phyloP scores from a whole-genome alignment of 495 filamentous ascomycete genomes.

The Neurospora hispaniola region DNA sequence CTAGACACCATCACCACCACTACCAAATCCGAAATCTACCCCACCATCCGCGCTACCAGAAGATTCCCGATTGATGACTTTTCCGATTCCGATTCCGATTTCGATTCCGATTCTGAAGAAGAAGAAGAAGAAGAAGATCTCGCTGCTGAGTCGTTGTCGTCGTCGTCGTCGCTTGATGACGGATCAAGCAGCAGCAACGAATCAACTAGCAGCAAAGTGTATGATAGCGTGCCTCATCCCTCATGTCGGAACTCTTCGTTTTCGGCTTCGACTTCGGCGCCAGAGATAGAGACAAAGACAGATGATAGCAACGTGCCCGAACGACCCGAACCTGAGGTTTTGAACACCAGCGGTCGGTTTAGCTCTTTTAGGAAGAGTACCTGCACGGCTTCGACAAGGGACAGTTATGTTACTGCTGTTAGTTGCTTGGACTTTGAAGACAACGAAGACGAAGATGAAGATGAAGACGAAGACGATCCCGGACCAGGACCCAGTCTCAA shows the following conservation, averaged over 20 bases:
- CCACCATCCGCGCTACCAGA: neutral
- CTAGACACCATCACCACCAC: neutral
- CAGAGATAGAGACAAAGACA: neutral
- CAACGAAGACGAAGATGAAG: no score
- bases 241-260: neutral
- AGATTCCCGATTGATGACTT: no score
- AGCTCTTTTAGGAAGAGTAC: neutral
- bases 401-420: neutral
- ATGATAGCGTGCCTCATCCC: neutral
- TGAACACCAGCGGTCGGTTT: neutral
- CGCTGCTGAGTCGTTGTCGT: neutral
- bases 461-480: neutral
- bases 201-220: neutral
- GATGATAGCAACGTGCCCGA: no score
- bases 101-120: no score
- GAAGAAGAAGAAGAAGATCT: no score
- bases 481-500: no score
- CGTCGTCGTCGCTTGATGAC: neutral
- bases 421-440: neutral
- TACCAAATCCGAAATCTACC: neutral
- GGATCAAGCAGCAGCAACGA: no score
- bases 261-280: neutral
- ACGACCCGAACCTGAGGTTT: neutral
- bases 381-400: neutral
- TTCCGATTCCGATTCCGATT: no score